phyloP scores from a whole-genome alignment of 345 rosid species.

The Ceriops decandra region DNA sequence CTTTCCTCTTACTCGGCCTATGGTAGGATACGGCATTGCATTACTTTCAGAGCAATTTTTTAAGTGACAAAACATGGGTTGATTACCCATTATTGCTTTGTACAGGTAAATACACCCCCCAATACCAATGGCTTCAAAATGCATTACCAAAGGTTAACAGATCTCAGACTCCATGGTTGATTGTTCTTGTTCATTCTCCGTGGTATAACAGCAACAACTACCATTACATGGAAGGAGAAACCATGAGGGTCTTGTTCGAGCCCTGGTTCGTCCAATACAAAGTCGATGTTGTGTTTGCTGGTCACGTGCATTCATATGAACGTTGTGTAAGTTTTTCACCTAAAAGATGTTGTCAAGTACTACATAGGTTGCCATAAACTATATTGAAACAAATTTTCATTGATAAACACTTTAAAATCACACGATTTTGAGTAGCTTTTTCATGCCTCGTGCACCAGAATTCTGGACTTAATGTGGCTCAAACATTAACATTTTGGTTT shows the following conservation, averaged over 20 bases:
- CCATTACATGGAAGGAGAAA: constrained; percentile 45
- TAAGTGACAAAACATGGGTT: not conserved
- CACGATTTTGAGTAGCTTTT: no score
- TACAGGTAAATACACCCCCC: constrained; percentile 37
- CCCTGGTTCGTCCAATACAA: constrained; percentile 34
- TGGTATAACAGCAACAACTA: constrained; percentile 36
- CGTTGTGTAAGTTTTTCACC: constrained; percentile 22
- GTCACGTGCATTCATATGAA: constrained; percentile 42
- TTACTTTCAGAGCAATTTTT: not conserved
- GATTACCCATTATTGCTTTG: not conserved
- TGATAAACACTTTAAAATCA: no score
- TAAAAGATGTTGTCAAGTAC: not conserved
- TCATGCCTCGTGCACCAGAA: no score
- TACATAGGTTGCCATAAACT: no score
- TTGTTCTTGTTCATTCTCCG: constrained; percentile 35
- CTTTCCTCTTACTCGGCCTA: constrained; percentile 41
- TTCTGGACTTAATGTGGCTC: no score
- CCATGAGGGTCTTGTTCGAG: constrained; percentile 35
- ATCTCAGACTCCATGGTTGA: constrained; percentile 38
- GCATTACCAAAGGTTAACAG: constrained; percentile 35
- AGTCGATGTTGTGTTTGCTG: constrained; percentile 38
- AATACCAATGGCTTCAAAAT: constrained; percentile 28
- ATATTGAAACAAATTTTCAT: no score
- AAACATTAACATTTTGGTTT: no score
- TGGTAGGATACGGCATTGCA: constrained; percentile 7